Percentiles rank a stretch among this genome's conserved stretches.
Conservation (phyloP, 2,329 filamentous ascomycete species). For the Paecilomyces sp. region DNA sequence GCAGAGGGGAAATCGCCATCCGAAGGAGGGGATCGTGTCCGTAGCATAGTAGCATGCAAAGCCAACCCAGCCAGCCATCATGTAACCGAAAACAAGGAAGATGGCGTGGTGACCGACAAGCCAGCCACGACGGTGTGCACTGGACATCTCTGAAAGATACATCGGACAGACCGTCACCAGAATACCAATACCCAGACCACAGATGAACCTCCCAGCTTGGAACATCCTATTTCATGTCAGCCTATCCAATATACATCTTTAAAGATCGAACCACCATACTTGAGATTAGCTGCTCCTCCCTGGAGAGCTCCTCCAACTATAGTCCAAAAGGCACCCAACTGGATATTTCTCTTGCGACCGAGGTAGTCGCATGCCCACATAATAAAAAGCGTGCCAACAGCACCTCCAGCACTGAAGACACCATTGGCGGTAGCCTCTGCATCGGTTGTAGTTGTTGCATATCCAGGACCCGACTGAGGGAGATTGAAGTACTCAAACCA, state of each 20-base stretch:
- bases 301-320: conserved; percentile 43
- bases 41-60: conserved; percentile 39
- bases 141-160: conserved; percentile 39
- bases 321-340: conserved; percentile 38
- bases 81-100: conserved; percentile 43
- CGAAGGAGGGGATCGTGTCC: conserved; percentile 28
- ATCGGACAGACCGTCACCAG: conserved; percentile 39
- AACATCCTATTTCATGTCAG: conserved; percentile 30
- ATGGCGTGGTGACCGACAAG: conserved; percentile 41
- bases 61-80: conserved; percentile 39
- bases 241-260: not conserved
- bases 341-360: conserved; percentile 41
- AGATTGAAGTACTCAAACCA: conserved; percentile 47
- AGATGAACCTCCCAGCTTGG: conserved; percentile 37
- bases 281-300: conserved; percentile 37
- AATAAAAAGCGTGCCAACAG: conserved; percentile 41
- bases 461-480: conserved; percentile 36
- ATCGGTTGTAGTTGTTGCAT: conserved; percentile 39
- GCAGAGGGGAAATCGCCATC: conserved; percentile 40
- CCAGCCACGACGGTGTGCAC: conserved; percentile 35
- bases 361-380: conserved; percentile 44
- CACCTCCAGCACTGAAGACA: conserved; percentile 43
- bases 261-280: conserved; percentile 18
- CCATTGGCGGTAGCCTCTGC: conserved; percentile 45
- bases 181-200: conserved; percentile 36